A percentile compares a stretch with the other conserved stretches of the same genome.
Evolutionary conservation across 2,329 filamentous ascomycete genomes (phyloP).

Genomic region (Diaporthe aspalathi): DNA sequence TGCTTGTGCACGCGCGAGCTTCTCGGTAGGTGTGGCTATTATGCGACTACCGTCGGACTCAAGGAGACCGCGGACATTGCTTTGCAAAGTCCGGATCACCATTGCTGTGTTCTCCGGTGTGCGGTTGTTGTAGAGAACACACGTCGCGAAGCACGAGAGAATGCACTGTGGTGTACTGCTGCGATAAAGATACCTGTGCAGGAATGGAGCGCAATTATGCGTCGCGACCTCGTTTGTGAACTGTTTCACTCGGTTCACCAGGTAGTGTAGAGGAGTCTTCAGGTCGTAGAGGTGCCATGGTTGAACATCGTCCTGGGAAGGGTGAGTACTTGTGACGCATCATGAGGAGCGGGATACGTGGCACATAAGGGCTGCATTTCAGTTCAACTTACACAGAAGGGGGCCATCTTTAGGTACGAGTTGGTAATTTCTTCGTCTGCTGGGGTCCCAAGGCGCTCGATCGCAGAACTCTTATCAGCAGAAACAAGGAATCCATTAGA

Average conservation of each 20-base stretch:
- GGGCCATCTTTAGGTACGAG: conserved; percentile 10
- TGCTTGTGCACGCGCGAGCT: background rate
- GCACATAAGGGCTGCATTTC: too few species aligned
- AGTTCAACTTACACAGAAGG: background rate
- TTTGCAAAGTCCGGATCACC: conserved; percentile 45
- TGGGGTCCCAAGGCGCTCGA: background rate
- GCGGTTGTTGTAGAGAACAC: conserved; percentile 47
- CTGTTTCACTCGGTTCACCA: background rate
- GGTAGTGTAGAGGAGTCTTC: background rate
- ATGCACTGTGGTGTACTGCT: conserved; percentile 31
- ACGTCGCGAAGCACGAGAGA: conserved; percentile 47
- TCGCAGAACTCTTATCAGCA: background rate
- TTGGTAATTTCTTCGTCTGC: background rate
- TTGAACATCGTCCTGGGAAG: background rate
- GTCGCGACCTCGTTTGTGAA: conserved; percentile 1
- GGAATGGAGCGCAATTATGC: background rate
- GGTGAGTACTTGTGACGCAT: background rate
- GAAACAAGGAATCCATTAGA: background rate
- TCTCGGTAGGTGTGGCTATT: background rate
- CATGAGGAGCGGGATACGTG: background rate
- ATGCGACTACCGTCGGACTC: background rate
- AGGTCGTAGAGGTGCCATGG: conserved; percentile 17
- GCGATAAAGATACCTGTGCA: background rate
- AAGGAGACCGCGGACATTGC: background rate
- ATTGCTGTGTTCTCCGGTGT: conserved; percentile 45